phyloP scores from a whole-genome alignment of 306 rosid genomes.

The Astragalus glycyphyllos region DNA sequence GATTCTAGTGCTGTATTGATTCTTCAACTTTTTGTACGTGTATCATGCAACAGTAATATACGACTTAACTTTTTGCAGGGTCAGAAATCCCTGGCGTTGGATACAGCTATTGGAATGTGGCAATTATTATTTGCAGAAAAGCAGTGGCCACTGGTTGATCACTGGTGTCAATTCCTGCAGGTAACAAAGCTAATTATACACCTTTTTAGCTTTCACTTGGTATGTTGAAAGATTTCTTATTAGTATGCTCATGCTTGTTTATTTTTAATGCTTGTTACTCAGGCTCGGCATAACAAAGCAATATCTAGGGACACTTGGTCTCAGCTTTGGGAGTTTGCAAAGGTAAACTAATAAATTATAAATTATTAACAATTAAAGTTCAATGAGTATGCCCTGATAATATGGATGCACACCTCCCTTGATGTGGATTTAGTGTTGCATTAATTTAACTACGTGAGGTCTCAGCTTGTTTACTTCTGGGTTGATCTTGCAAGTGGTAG shows the following conservation, averaged over 20 bases:
- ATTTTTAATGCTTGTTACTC: constrained; percentile 38
- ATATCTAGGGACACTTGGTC: constrained; percentile 98
- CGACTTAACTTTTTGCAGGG: constrained; percentile 63
- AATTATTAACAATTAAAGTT: constrained; percentile 13
- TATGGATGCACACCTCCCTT: background rate
- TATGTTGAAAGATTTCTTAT: constrained; percentile 24
- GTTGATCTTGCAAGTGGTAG: constrained; percentile 10
- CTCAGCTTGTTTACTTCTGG: constrained; percentile 6
- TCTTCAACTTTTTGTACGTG: constrained; percentile 8
- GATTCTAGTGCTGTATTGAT: background rate
- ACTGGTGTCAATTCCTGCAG: constrained; percentile 99
- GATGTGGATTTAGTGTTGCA: constrained; percentile 21
- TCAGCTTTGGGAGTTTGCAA: constrained; percentile 97
- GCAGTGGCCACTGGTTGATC: constrained; percentile 97
- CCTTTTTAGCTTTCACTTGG: constrained; percentile 26
- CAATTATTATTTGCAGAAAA: constrained; percentile 95
- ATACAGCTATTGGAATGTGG: constrained; percentile 99
- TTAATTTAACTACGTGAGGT: background rate
- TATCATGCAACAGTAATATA: background rate
- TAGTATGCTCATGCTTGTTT: background rate
- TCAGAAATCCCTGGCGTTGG: constrained; percentile 97
- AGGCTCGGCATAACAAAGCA: constrained; percentile 98
- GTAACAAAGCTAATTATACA: constrained; percentile 48
- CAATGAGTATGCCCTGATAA: background rate
- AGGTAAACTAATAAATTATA: constrained; percentile 56